Evolutionary conservation across 768 basidiomycete genomes (phyloP), one percentile per base, ranked within the genome.

Genomic region (Panellus pusillus): DNA sequence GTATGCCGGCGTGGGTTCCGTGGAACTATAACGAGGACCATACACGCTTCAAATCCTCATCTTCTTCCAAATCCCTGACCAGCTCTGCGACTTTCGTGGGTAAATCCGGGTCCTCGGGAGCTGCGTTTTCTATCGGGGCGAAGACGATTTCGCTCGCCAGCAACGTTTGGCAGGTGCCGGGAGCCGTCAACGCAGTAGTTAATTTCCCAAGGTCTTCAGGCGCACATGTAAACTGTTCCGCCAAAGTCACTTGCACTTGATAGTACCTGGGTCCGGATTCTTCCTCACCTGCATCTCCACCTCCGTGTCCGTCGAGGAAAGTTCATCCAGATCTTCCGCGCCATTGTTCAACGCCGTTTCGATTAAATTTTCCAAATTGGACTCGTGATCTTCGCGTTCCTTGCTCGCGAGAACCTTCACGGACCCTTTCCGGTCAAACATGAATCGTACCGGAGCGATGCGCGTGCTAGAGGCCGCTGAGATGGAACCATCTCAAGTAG

Each of bases 91-190:
- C 55, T 44, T 56, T 64, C 9, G 29, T 35, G 45, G 63, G 60
- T 42, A 71, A 63, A 17, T 63, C 57, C 3, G 74, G 72, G 36
- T 60, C 38, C 6, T 60, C 51, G 58, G 59, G 18, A 61, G 66
- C n/a, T 61, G 60, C 18, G 63, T 14, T 50, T 32, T 76, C 75
- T 0, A 70, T 46, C 2, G 78, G 72, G 12, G 65, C 65, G 64
- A 77, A 79, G n/a, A 72, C 68, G n/a, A 75, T 61, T 57, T 79
- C 79, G 52, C 72, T 77, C 17, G 61, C 58, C n/a, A 78, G 57
- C 14, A 76, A 61, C 6, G 56, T 53, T 17, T 43, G 20, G 41
- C 63, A 64, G 9, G 72, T 53, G 1, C 64, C 67, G 0, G 71
- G 66, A 12, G 61, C 66, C 0, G 65, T 54, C 28, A 77, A 55